phyloP scores from a whole-genome alignment of 306 rosid genomes.

The Dryas drummondii region DNA sequence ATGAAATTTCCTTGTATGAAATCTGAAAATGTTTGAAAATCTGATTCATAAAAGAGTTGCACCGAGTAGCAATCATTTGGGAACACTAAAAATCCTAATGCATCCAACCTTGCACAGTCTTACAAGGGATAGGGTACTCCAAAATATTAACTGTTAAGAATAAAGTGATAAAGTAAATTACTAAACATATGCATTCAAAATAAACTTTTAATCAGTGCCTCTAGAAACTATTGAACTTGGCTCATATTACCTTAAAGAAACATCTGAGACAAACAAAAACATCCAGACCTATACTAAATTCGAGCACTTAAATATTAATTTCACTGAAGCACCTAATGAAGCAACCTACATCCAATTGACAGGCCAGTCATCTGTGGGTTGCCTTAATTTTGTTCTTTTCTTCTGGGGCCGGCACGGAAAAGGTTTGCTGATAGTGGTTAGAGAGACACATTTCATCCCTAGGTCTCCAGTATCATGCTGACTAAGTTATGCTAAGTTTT shows the following conservation, averaged over 20 bases:
- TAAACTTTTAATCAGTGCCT: not conserved
- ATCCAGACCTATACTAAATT: not conserved
- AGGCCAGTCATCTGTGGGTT: not conserved
- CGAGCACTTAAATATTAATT: not conserved
- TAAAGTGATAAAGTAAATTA: not conserved
- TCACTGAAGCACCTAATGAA: not conserved
- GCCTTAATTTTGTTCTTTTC: not conserved
- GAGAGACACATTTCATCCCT: not conserved
- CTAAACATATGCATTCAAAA: not conserved
- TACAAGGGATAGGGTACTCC: not conserved
- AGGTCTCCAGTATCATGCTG: not conserved
- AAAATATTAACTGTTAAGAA: not conserved
- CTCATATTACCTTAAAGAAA: not conserved
- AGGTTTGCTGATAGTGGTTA: not conserved
- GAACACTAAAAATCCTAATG: not conserved
- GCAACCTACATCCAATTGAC: slow-evolving; percentile 3
- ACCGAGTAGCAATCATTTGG: slow-evolving; percentile 1
- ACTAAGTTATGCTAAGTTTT: not conserved
- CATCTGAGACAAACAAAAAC: not conserved
- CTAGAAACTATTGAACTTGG: not conserved
- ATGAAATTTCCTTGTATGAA: not conserved
- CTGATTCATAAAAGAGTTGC: not conserved
- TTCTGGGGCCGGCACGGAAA: not conserved
- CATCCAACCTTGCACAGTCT: not conserved
- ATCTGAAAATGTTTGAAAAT: slow-evolving; percentile 7